Base-by-base conservation (phyloP, 108 stramenopile species). In the Conticribra guillardii region DNA sequence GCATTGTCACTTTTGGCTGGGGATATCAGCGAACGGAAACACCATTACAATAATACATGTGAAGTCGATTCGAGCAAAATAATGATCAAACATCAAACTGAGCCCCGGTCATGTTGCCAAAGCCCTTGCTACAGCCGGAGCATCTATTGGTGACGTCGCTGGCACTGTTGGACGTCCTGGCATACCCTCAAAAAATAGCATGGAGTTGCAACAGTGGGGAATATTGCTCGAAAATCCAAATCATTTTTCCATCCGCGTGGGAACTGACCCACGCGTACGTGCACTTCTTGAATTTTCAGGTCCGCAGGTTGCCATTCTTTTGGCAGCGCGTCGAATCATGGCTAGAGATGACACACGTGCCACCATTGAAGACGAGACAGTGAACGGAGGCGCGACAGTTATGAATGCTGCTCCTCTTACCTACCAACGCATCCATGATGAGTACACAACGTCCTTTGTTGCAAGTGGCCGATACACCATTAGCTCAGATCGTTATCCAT, bases 361-460 rank as follows among this genome's bases (percentile, higher is more conserved):
- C 21, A 73, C 67, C 23, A 74, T 74, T 11, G 70, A 80, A 54
- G 86, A 86, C 26, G 64, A 74, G 23, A 76, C 72, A 37, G 67
- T 26, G 8, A 64, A 71, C 48, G 23, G 27, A 11, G 54, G 44
- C 33, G 67, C 47, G 32, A 71, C 26, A 17, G 8, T 49, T n/a
- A n/a, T 58, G 4, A 37, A 55, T 29, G 28, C 55, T 16, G 70
- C 67, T 1, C 91, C 91, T 28, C 73, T 95, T 17, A 92, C 91
- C 18, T 80, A 88, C 61, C 87, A 86, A 59, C 83, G 91, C 26
- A 95, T 95, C 19, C 50, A 89, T 67, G 74, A 83, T 32, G 94
- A 95, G 64, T 92, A 89, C 60, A 69, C 81, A 48, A 79, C 79
- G 33, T 82, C 83, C 0, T 79, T 63, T 71, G 70, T 76, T 15